Evolutionary conservation across 805 yeast species (phyloP), one percentile per base, ranked within the genome.

Genomic region (Candida dajiaensis): DNA sequence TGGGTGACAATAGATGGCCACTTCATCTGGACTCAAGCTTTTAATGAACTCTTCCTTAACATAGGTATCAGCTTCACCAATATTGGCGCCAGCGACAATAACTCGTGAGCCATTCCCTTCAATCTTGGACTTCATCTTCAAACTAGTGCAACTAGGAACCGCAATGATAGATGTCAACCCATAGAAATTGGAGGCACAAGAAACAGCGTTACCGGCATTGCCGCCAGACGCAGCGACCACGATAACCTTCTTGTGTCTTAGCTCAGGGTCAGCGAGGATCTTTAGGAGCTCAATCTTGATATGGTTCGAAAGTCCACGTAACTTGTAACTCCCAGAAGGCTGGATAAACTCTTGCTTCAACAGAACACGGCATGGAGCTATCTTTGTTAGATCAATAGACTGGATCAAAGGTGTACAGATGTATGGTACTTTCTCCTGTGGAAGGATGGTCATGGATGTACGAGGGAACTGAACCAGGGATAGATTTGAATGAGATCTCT

Each of bases 321-420:
- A 64, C 59, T 78, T 78, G 64, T 78, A 78, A 47, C 79, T 73
- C 1, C 82, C 82, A 12, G 79, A 69, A 6, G 83, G 83, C 53
- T 78, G 83, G 26, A 72, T 68, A 43, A 64, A 67, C 52, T 79
- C 83, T 50, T 72, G 69, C 51, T 78, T 78, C 45, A 77, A 62
- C 31, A 70, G 64, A 1, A 77, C 61, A 12, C 69, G 62, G 49
- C 74, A 74, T 38, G 48, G 67, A 46, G 48, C 53, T 49, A 43
- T 54, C 36, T 9, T 59, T 62, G 61, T 63, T 41, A 44, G 54
- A 25, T 38, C 62, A 19, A n/a, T 71, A 59, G 44, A 71, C 69
- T 44, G 68, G 1, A 66, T 63, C 23, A 74, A 58, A 1, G 76
- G 67, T 0, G 78, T 72, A 35, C 57, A 44, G 19, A 59, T 51